Percentiles rank a stretch among this genome's conserved stretches.
These are phyloP conservation scores for Luffa aegyptiaca DNA, from an alignment of 306 rosid genomes.

Conservation along the genomic window DNA sequence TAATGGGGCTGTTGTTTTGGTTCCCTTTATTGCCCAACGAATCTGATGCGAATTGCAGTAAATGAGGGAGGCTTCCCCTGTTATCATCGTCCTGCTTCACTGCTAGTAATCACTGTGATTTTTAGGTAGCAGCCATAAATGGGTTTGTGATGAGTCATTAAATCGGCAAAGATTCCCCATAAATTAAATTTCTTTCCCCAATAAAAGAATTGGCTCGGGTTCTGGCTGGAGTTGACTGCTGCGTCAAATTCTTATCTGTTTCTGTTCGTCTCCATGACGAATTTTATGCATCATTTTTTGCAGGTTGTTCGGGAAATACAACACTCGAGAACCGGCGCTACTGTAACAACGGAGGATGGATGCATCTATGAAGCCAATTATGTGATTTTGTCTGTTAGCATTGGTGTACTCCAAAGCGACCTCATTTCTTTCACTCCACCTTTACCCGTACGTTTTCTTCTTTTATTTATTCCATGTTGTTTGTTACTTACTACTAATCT, in stretches of 20 bases:
- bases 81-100: constrained; percentile 7
- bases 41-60: constrained; percentile 20
- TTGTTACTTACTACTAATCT: not conserved
- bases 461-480: not conserved
- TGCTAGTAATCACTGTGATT: not conserved
- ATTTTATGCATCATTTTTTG: constrained; percentile 27
- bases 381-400: constrained; percentile 78
- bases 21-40: constrained; percentile 18
- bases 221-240: constrained; percentile 28
- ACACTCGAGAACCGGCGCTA: constrained; percentile 78
- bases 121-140: constrained; percentile 14
- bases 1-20: constrained; percentile 21
- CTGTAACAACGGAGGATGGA: constrained; percentile 86
- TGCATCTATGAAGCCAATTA: constrained; percentile 64
- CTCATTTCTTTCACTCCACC: constrained; percentile 77
- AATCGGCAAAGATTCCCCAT: constrained; percentile 15
- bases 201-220: constrained; percentile 9
- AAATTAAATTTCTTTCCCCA: constrained; percentile 12
- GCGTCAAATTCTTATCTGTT: not conserved
- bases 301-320: constrained; percentile 88
- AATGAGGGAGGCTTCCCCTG: constrained; percentile 14
- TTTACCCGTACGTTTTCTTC: constrained; percentile 64
- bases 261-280: not conserved
- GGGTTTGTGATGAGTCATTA: not conserved
- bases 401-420: constrained; percentile 92